These are phyloP conservation scores for Pogostemon cablin DNA, from an alignment of 257 asterid genomes.

Conservation along the genomic window DNA sequence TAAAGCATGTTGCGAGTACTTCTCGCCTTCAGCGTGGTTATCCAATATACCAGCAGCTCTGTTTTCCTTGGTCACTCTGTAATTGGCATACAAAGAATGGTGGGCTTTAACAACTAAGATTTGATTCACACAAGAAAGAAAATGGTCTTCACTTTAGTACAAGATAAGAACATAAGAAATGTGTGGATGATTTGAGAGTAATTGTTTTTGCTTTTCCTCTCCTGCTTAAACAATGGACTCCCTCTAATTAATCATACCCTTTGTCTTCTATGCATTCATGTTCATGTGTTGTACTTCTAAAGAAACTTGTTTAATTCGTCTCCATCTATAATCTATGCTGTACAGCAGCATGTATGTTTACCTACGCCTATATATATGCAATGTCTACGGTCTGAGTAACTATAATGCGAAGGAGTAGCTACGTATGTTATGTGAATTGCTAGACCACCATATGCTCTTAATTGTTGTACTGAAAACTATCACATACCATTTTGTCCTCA, in stretches of 20 bases:
- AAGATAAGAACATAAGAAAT: slow-evolving; percentile 4
- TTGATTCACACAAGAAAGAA: neutral
- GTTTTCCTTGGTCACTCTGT: slow-evolving; percentile 80
- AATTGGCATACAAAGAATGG: slow-evolving; percentile 7
- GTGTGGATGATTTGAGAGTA: neutral
- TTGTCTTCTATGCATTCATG: neutral
- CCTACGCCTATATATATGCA: neutral
- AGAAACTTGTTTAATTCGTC: neutral
- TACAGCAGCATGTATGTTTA: neutral
- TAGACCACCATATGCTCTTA: neutral
- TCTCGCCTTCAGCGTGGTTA: slow-evolving; percentile 74
- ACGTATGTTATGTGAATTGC: neutral
- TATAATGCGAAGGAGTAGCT: neutral
- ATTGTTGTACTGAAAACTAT: neutral
- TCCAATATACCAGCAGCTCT: slow-evolving; percentile 83
- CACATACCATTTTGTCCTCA: neutral
- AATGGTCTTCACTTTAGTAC: neutral
- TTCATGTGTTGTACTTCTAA: neutral
- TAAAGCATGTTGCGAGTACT: slow-evolving; percentile 61
- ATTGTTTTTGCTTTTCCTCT: neutral
- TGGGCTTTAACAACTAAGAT: neutral
- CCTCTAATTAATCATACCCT: neutral
- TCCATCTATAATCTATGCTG: neutral
- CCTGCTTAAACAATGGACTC: neutral
- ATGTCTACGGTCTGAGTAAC: neutral